A percentile compares a stretch with the other conserved stretches of the same genome.
phyloP scores from a whole-genome alignment of 2,329 filamentous ascomycete species.

The Colletotrichum brevisporum region DNA sequence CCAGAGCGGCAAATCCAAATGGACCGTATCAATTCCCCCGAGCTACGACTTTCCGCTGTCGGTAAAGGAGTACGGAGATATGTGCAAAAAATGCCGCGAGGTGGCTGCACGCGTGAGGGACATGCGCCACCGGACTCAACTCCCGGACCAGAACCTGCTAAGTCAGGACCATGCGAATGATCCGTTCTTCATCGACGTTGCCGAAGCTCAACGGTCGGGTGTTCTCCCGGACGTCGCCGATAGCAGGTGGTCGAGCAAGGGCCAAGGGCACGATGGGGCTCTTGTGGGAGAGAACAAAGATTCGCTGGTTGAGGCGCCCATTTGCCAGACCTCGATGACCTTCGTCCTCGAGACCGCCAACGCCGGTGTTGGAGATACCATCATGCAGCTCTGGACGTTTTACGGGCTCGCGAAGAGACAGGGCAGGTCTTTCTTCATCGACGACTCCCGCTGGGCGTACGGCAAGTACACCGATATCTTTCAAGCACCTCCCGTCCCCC shows the following conservation, averaged over 20 bases:
- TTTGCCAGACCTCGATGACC: conserved; percentile 81
- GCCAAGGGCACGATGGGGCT: conserved; percentile 45
- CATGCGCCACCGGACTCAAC: conserved; percentile 58
- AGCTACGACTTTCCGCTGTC: conserved; percentile 76
- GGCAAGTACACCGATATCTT: conserved; percentile 83
- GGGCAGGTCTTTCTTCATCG: conserved; percentile 83
- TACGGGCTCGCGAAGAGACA: conserved; percentile 85
- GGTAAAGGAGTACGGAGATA: conserved; percentile 75
- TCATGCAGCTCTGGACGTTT: conserved; percentile 87
- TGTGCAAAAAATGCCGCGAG: conserved; percentile 77
- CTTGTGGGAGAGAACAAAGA: conserved; percentile 65
- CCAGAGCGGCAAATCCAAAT: conserved; percentile 74
- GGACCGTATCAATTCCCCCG: conserved; percentile 86
- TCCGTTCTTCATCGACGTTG: conserved; percentile 80
- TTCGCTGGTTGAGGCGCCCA: conserved; percentile 61
- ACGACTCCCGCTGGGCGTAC: conserved; percentile 88
- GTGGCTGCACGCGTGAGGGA: conserved; percentile 72
- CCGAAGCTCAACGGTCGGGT: conserved; percentile 76
- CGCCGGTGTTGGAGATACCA: conserved; percentile 81
- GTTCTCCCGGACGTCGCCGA: conserved; percentile 65
- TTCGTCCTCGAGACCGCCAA: conserved; percentile 81
- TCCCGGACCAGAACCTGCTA: conserved; percentile 60
- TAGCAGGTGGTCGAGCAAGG: conserved; percentile 33
- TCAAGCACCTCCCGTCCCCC: conserved; percentile 72
- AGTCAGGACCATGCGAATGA: conserved; percentile 73